Conservation (phyloP, 2,329 filamentous ascomycete genomes). For the Immersiporthe knoxdaviesiana region DNA sequence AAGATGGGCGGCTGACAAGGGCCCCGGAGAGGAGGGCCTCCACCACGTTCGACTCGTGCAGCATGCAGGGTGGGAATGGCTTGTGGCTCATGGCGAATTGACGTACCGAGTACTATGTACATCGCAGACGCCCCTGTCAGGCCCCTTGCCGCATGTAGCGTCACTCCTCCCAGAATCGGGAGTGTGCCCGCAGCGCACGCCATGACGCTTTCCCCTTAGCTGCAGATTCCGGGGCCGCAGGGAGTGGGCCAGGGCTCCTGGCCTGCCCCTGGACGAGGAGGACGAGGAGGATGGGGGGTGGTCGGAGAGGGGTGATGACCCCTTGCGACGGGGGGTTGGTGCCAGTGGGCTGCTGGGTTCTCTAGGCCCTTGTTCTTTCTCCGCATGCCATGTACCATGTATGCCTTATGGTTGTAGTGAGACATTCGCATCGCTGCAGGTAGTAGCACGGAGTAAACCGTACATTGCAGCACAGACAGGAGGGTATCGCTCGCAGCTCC, state of each 20-base stretch:
- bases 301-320: background rate
- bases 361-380: conserved; percentile 3
- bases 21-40: conserved; percentile 26
- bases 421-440: conserved; percentile 7
- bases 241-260: conserved; percentile 18
- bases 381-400: background rate
- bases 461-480: background rate
- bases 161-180: conserved; percentile 28
- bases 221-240: conserved; percentile 30
- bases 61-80: conserved; percentile 28
- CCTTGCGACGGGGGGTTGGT: conserved; percentile 6
- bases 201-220: conserved; percentile 30
- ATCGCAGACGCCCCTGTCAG: conserved; percentile 10
- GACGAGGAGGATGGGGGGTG: background rate
- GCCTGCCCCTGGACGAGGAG: conserved; percentile 1
- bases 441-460: conserved; percentile 13
- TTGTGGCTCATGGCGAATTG: conserved; percentile 7
- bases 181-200: conserved; percentile 25
- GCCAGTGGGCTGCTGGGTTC: conserved; percentile 5
- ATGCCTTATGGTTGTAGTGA: background rate
- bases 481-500: background rate
- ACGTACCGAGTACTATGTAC: conserved; percentile 29
- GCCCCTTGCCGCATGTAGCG: conserved; percentile 15
- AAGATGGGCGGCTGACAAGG: conserved; percentile 29
- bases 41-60: conserved; percentile 29